Base-by-base conservation (phyloP, 257 asterid species). In the Plectranthus barbatus region DNA sequence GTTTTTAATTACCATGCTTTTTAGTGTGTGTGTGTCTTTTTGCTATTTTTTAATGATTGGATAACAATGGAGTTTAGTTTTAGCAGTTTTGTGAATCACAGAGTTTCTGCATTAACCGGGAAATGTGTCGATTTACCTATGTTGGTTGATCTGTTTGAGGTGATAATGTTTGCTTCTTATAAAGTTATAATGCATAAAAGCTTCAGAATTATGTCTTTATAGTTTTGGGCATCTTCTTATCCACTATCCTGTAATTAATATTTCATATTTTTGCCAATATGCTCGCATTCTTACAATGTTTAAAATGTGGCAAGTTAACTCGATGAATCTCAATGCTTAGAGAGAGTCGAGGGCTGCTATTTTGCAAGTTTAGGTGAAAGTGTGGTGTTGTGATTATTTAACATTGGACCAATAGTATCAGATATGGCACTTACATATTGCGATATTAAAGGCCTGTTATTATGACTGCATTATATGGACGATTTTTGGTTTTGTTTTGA, bases 81-180 rank as follows among this genome's bases (percentile, higher is more conserved):
- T 57, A 56, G 18, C 45, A 37, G 60, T 20, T 19, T 4, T 47
- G 9, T 15, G 40, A 45, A 48, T 40, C 18, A 12, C 23, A 46
- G 77, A 68, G 64, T 20, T 68, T 24, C 14, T 15, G 41, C n/a
- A n/a, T n/a, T n/a, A n/a, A n/a, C 56, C 24, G 13, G 52, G 36
- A n/a, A 14, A 19, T 26, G 14, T n/a, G 17, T 20, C 14, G 56
- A 19, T 19, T 29, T 6, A 45, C 33, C 39, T 15, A 42, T 69
- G 31, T 56, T 24, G 65, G 8, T 58, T 23, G 71, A 73, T 61
- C 74, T 49, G 21, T 12, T 9, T 48, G 33, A 48, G 56, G 48
- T n/a, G 66, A 62, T 50, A 18, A 41, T 39, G 47, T 23, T 41
- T 17, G 49, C 62, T 51, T 49, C 20, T 9, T 12, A 9, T 19